phyloP scores from a whole-genome alignment of 176 grass and related monocot genomes.

The Triticum turgidum region DNA sequence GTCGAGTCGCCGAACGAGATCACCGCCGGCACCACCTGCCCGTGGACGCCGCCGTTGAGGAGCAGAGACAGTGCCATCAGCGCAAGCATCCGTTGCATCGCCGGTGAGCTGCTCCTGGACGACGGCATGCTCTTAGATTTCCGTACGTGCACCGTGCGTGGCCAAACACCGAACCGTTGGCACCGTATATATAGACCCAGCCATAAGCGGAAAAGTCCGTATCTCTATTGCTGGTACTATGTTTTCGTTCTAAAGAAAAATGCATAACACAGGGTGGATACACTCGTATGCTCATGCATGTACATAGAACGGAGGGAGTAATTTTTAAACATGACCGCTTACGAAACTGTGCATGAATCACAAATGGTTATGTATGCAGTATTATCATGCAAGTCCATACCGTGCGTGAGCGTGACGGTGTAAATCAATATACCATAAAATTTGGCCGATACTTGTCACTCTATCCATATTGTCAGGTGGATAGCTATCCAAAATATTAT shows the following conservation, averaged over 20 bases:
- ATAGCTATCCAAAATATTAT: neutral
- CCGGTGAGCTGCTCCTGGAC: neutral
- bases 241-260: neutral
- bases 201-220: neutral
- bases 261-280: no score
- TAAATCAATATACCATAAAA: no score
- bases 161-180: neutral
- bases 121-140: neutral
- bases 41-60: conserved; percentile 1
- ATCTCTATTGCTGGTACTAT: neutral
- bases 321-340: no score
- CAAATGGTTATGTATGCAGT: no score
- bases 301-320: no score
- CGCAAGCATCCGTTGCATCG: neutral
- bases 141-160: neutral
- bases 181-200: neutral
- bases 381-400: no score
- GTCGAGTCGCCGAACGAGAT: conserved; percentile 82
- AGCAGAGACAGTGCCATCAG: neutral
- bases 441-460: neutral
- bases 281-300: no score
- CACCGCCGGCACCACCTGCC: conserved; percentile 60
- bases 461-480: neutral
- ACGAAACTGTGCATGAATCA: no score
- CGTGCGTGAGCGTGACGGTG: no score